Evolutionary conservation across 768 basidiomycete species (phyloP), one percentile per base, ranked within the genome.

Genomic region (Tubosaeta sp.): DNA sequence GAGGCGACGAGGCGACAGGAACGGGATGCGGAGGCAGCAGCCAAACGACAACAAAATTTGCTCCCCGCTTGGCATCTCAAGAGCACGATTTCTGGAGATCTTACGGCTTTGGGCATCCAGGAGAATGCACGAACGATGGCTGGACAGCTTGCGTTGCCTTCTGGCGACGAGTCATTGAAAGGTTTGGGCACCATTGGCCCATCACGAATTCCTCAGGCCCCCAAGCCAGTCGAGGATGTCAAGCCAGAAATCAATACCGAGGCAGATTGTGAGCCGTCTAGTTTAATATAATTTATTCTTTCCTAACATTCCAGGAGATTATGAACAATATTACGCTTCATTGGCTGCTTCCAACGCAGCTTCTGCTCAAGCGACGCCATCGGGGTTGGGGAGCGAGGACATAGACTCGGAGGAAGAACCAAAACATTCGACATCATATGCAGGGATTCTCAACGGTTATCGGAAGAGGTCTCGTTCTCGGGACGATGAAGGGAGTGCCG

Each of bases 31-130:
- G 84, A 94, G 67, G 88, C 88, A 1, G 88, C 88, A 52, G 81
- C 85, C 50, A 94, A 94, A 71, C 73, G 91, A 52, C 82, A 86
- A 65, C 94, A 98, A 73, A 97, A 98, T 65, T 82, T 85, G 0
- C 74, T 99, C 42, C 97, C 97, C 1, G 77, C 88, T 12, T 99
- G 97, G 97, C 91, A 97, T 73, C 79, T 94, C 59, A 89, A 91
- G 70, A 95, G 92, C 65, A 99, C 97, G 3, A 92, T 99, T 55
- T 86, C 92, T 4, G 93, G 94, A 9, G 88, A 95, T 59, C 73
- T 93, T 54, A 97, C 95, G 1, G 87, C 91, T 19, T 76, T 95
- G 37, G 92, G 93, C 17, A 79, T 89, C 52, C 81, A 84, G 60
- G 88, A 90, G 65, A 81, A 68, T 55, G 82, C 80, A n/a, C 73